Conservation (phyloP, 495 filamentous ascomycete species). For the Trichoderma parareesei region DNA sequence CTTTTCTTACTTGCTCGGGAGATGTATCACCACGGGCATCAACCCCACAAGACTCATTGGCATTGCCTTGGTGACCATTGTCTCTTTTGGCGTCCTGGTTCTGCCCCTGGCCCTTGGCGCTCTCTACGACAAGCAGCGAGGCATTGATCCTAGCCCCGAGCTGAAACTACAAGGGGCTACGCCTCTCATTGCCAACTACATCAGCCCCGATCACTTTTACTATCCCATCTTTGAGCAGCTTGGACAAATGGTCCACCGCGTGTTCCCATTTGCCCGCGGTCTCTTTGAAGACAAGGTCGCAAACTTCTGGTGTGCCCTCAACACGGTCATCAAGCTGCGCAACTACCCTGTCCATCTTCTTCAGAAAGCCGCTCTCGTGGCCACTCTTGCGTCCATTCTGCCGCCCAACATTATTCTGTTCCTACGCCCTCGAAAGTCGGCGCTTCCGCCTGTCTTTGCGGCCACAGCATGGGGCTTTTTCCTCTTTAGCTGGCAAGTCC, state of each 20-base stretch:
- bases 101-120: slow-evolving; percentile 63
- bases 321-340: slow-evolving; percentile 79
- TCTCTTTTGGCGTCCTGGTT: slow-evolving; percentile 66
- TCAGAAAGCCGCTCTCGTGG: slow-evolving; percentile 66
- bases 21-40: slow-evolving; percentile 68
- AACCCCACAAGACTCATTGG: slow-evolving; percentile 60
- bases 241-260: slow-evolving; percentile 72
- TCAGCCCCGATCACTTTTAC: slow-evolving; percentile 57
- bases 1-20: slow-evolving; percentile 84
- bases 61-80: slow-evolving; percentile 63
- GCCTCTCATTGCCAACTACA: slow-evolving; percentile 44
- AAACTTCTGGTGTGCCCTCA: slow-evolving; percentile 92
- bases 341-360: slow-evolving; percentile 57
- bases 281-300: slow-evolving; percentile 98
- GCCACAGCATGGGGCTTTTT: slow-evolving; percentile 94
- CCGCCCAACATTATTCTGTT: slow-evolving; percentile 75
- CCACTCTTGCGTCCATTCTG: slow-evolving; percentile 67
- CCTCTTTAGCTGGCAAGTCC: slow-evolving; percentile 92
- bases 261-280: slow-evolving; percentile 90
- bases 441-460: slow-evolving; percentile 71
- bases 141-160: slow-evolving; percentile 40
- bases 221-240: slow-evolving; percentile 69
- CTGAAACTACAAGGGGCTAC: slow-evolving; percentile 32
- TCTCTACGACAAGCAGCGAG: slow-evolving; percentile 48
- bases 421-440: slow-evolving; percentile 62